phyloP scores from a whole-genome alignment of 78 protist species.

The Dictyostelium purpureum region DNA sequence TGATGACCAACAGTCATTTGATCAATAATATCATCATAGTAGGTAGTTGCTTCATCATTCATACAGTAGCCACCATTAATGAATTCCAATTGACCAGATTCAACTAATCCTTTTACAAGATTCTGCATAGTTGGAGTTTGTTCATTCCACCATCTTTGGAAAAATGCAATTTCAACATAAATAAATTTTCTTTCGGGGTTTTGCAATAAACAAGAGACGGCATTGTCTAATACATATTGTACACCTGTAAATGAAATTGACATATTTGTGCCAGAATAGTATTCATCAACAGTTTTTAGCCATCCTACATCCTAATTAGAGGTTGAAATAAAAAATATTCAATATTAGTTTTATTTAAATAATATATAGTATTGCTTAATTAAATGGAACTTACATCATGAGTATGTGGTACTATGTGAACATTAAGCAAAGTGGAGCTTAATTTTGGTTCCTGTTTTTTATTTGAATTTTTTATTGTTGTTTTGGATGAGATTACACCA shows the following conservation, averaged over 20 bases:
- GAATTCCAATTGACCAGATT: conserved; percentile 87
- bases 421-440: conserved; percentile 16
- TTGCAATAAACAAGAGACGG: conserved; percentile 24
- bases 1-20: conserved; percentile 80
- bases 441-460: background rate
- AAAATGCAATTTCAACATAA: conserved; percentile 90
- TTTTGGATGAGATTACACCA: background rate
- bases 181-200: conserved; percentile 89
- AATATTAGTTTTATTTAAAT: too few relatives aligned
- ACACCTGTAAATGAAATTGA: conserved; percentile 82
- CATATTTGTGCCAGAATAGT: conserved; percentile 84
- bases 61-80: conserved; percentile 94
- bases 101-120: conserved; percentile 71
- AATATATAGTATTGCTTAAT: background rate
- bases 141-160: conserved; percentile 92
- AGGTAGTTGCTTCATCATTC: conserved; percentile 95
- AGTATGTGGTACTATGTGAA: conserved; percentile 79
- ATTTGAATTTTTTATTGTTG: background rate
- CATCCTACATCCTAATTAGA: conserved; percentile 94
- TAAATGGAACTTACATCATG: conserved; percentile 58
- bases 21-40: conserved; percentile 82
- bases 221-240: conserved; percentile 83
- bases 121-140: conserved; percentile 57
- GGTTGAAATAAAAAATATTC: background rate
- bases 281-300: conserved; percentile 94